A percentile compares a stretch with the other conserved stretches of the same genome.
Conservation (phyloP, 768 basidiomycete genomes). For the Clathrus columnatus region DNA sequence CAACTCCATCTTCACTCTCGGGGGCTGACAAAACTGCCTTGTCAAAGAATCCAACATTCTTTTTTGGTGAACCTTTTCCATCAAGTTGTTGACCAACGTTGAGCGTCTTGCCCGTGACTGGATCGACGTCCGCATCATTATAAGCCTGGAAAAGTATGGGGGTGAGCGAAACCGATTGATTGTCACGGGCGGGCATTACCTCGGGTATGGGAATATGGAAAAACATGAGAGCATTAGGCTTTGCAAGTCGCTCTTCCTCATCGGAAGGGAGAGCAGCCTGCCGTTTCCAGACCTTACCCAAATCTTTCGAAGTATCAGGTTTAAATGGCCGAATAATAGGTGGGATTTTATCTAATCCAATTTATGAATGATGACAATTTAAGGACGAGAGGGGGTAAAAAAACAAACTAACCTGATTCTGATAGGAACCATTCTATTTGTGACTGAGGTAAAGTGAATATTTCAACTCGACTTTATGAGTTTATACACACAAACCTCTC, state of each 20-base stretch:
- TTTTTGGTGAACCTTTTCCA: constrained; percentile 49
- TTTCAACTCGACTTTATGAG: neutral
- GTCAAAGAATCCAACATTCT: constrained; percentile 76
- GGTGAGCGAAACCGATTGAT: neutral
- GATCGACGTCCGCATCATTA: constrained; percentile 53
- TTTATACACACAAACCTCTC: constrained; percentile 34
- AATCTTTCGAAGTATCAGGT: constrained; percentile 65
- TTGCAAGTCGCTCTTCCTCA: constrained; percentile 56
- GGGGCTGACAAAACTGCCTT: constrained; percentile 65
- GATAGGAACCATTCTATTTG: constrained; percentile 91
- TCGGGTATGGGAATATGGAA: constrained; percentile 89
- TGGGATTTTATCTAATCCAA: constrained; percentile 42
- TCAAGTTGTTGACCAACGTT: constrained; percentile 65
- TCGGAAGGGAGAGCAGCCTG: constrained; percentile 26
- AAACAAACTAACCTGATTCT: constrained; percentile 47
- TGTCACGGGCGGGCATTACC: neutral
- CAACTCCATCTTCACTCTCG: constrained; percentile 57
- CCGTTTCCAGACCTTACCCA: constrained; percentile 58
- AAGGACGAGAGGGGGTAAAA: neutral
- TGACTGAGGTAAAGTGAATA: constrained; percentile 29
- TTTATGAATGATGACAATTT: neutral
- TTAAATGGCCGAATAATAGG: constrained; percentile 76
- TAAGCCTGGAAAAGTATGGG: constrained; percentile 44
- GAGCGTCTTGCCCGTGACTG: constrained; percentile 48
- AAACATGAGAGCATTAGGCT: constrained; percentile 95